Conservation (phyloP, 805 yeast genomes). For the Tetrapisispora nanseiensis region DNA sequence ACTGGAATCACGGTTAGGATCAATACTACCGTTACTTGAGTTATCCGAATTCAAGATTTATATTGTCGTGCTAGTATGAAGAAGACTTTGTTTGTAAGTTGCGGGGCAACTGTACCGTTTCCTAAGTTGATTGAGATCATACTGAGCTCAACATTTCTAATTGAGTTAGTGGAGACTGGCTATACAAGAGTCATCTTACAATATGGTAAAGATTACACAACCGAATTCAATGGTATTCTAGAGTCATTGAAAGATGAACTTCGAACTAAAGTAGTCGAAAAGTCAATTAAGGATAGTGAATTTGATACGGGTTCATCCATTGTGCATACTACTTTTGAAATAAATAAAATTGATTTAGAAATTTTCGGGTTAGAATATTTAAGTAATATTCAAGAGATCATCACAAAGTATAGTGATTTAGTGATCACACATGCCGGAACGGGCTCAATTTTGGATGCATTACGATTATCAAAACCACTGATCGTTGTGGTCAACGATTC, state of each 20-base stretch:
- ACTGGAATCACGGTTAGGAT: too few relatives aligned
- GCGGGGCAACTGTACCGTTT: conserved; percentile 90
- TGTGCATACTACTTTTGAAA: not conserved
- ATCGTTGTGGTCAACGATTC: conserved; percentile 60
- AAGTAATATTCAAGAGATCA: conserved; percentile 8
- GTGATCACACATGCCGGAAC: conserved; percentile 88
- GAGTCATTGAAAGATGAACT: not conserved
- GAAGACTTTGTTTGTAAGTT: conserved; percentile 45
- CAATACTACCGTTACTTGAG: too few relatives aligned
- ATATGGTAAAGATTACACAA: conserved; percentile 40
- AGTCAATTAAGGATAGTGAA: not conserved
- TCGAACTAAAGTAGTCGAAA: not conserved
- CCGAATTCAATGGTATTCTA: conserved; percentile 11
- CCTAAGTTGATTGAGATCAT: conserved; percentile 42
- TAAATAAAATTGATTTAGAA: not conserved
- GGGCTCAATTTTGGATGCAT: conserved; percentile 78
- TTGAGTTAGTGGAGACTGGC: conserved; percentile 28
- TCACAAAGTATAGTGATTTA: conserved; percentile 34
- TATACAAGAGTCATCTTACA: conserved; percentile 43
- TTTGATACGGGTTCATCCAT: not conserved
- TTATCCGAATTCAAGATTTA: too few relatives aligned
- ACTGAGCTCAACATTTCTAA: conserved; percentile 30
- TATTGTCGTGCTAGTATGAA: too few relatives aligned
- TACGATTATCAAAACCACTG: conserved; percentile 46
- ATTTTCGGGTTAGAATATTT: conserved; percentile 10